A percentile compares a stretch with the other conserved stretches of the same genome.
phyloP scores from a whole-genome alignment of 2,329 filamentous ascomycete genomes.

The Ophiostoma triangulosporum region DNA sequence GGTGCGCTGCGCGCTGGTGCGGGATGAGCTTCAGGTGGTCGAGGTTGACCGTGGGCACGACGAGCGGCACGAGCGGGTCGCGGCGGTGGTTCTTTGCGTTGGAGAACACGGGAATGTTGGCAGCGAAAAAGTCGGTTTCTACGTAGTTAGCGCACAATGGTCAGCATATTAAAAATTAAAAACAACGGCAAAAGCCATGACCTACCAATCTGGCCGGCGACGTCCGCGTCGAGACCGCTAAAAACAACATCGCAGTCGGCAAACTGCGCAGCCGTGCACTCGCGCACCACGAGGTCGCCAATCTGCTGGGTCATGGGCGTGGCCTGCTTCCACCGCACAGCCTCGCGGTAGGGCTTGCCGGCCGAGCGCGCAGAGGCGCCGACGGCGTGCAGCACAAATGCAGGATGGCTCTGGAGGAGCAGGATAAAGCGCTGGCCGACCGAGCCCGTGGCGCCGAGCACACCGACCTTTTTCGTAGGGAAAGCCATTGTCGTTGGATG shows the following conservation, averaged over 20 bases:
- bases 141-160: not conserved
- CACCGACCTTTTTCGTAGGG: slow-evolving; percentile 31
- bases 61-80: slow-evolving; percentile 78
- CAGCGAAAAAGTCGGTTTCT: slow-evolving; percentile 75
- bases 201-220: slow-evolving; percentile 67
- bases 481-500: not conserved
- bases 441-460: slow-evolving; percentile 84
- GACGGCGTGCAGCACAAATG: slow-evolving; percentile 74
- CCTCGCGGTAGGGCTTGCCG: slow-evolving; percentile 89
- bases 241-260: slow-evolving; percentile 86
- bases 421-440: slow-evolving; percentile 94
- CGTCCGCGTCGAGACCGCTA: slow-evolving; percentile 80
- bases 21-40: slow-evolving; percentile 75
- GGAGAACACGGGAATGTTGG: slow-evolving; percentile 84
- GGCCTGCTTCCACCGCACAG: slow-evolving; percentile 88
- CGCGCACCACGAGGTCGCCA: slow-evolving; percentile 69
- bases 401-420: slow-evolving; percentile 74
- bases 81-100: slow-evolving; percentile 96
- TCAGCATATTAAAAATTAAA: not conserved
- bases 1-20: slow-evolving; percentile 65
- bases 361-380: slow-evolving; percentile 82
- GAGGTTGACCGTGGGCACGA: slow-evolving; percentile 91
- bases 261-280: slow-evolving; percentile 73
- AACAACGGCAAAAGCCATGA: not conserved
- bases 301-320: slow-evolving; percentile 61